Conservation (phyloP, 768 basidiomycete genomes). For the Boletus sp. region DNA sequence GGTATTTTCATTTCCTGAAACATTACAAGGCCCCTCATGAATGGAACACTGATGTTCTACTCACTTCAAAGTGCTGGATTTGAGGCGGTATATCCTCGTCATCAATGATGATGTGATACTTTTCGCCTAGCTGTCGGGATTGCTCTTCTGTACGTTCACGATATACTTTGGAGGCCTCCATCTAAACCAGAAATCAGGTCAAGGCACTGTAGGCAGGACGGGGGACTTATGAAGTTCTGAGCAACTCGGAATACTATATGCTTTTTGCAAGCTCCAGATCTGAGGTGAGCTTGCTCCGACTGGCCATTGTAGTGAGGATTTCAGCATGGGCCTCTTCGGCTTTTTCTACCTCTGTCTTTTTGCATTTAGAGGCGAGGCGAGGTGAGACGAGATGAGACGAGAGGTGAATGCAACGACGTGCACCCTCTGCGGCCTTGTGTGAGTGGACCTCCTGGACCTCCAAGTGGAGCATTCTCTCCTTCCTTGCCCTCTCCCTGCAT, state of each 20-base stretch:
- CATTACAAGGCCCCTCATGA: slow-evolving; percentile 11
- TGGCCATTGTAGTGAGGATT: slow-evolving; percentile 88
- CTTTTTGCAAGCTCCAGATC: slow-evolving; percentile 93
- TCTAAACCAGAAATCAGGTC: slow-evolving; percentile 38
- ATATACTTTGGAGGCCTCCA: slow-evolving; percentile 90
- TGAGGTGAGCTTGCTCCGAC: slow-evolving; percentile 86
- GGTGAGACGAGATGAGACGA: slow-evolving; percentile 22
- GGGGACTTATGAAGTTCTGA: slow-evolving; percentile 71
- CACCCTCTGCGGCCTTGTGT: slow-evolving; percentile 79
- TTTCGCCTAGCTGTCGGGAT: slow-evolving; percentile 74
- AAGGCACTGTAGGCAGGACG: background rate
- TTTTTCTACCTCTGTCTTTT: slow-evolving; percentile 87
- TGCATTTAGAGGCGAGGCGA: slow-evolving; percentile 51
- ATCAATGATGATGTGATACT: slow-evolving; percentile 93
- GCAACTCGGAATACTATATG: slow-evolving; percentile 83
- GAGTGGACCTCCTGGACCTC: slow-evolving; percentile 96
- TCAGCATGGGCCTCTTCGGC: slow-evolving; percentile 87
- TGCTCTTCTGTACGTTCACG: slow-evolving; percentile 68
- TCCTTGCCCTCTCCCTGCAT: slow-evolving; percentile 69
- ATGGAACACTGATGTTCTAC: slow-evolving; percentile 2
- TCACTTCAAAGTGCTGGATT: slow-evolving; percentile 81
- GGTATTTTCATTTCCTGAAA: slow-evolving; percentile 98
- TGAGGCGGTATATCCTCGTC: slow-evolving; percentile 93
- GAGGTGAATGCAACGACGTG: slow-evolving; percentile 1
- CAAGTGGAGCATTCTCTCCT: slow-evolving; percentile 82